phyloP scores from a whole-genome alignment of 73 alveolate species.

The Breviolum minutum region DNA sequence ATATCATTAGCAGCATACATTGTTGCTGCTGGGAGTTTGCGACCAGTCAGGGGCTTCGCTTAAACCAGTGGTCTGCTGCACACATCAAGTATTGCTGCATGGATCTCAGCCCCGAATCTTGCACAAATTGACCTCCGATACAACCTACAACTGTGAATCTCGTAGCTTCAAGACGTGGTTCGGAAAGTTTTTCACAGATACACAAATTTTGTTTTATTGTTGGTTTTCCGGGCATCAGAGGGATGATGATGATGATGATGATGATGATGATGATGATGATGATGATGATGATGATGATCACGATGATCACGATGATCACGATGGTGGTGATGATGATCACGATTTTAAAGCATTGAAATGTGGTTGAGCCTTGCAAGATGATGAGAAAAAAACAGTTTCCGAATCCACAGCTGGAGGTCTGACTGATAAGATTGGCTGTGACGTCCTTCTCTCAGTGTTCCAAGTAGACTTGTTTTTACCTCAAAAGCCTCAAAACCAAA shows the following conservation, averaged over 20 bases:
- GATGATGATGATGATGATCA: neutral
- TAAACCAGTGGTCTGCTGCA: slow-evolving; percentile 44
- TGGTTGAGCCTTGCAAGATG: neutral
- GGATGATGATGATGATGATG: neutral
- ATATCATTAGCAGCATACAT: too few species aligned
- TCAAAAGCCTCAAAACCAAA: neutral
- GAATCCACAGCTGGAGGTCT: neutral
- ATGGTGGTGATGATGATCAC: neutral
- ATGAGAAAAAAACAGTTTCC: neutral
- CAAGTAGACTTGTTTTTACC: neutral
- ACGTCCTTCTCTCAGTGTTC: neutral
- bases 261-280: too few species aligned
- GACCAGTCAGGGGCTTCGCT: slow-evolving; percentile 1
- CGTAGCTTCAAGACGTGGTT: neutral
- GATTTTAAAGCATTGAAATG: neutral
- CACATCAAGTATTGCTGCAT: slow-evolving; percentile 62
- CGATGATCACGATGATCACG: neutral
- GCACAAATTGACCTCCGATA: neutral
- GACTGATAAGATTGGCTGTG: neutral
- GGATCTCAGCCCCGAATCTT: neutral
- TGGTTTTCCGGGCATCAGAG: neutral
- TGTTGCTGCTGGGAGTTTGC: too few species aligned
- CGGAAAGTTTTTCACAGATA: neutral
- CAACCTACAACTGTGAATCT: neutral
- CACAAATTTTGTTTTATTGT: neutral